Conservation (phyloP, 495 filamentous ascomycete species). For the Xylaria palmicola region DNA sequence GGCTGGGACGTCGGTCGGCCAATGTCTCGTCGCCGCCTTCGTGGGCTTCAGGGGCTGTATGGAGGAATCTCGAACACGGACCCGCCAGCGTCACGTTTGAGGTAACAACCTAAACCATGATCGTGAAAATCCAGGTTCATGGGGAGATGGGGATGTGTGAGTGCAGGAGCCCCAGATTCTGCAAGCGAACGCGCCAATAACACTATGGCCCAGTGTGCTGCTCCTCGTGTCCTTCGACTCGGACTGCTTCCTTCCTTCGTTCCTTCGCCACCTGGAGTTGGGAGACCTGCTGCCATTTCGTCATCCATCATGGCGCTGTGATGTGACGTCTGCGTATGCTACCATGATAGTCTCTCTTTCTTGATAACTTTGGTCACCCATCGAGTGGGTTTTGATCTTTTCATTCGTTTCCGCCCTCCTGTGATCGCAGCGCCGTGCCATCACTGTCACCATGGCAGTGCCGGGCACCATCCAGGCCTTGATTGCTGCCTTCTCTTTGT, state of each 20-base stretch:
- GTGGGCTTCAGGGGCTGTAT: constrained; percentile 18
- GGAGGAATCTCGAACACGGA: constrained; percentile 25
- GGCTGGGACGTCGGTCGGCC: constrained; percentile 2
- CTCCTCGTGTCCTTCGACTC: constrained; percentile 3
- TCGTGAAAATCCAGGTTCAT: constrained; percentile 20
- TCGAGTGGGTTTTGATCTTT: constrained; percentile 51
- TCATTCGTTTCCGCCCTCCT: constrained; percentile 31
- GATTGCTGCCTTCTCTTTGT: constrained; percentile 56
- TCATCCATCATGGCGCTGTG: constrained; percentile 23
- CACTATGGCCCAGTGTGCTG: constrained; percentile 1
- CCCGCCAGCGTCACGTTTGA: constrained; percentile 31
- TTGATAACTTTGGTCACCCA: constrained; percentile 36
- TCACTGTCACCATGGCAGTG: constrained; percentile 43
- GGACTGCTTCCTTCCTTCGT: constrained; percentile 10
- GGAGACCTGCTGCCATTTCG: constrained; percentile 16
- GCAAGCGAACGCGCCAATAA: constrained; percentile 12
- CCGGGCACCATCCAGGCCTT: constrained; percentile 50
- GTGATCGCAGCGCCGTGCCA: constrained; percentile 22
- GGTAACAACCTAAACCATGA: constrained; percentile 23
- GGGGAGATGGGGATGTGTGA: constrained; percentile 13
- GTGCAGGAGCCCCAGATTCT: constrained; percentile 18
- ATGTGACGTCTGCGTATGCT: constrained; percentile 15
- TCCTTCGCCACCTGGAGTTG: constrained; percentile 13
- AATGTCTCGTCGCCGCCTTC: constrained; percentile 20
- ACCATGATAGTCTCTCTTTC: constrained; percentile 35